phyloP scores from a whole-genome alignment of 306 rosid species.

The Quercus alba region DNA sequence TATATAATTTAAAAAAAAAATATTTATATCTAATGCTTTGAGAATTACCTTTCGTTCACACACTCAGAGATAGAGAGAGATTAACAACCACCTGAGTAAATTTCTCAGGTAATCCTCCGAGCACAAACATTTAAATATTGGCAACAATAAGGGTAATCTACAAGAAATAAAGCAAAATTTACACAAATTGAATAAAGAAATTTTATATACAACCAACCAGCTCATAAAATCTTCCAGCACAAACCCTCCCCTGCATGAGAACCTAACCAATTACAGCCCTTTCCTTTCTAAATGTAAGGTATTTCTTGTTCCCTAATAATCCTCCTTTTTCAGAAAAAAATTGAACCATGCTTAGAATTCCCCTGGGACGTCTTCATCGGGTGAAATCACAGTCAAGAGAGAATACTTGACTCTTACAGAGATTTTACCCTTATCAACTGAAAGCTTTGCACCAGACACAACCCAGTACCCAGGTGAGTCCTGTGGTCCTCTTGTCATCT shows the following conservation, averaged over 20 bases:
- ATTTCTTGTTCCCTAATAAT: neutral
- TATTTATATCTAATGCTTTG: too few species aligned
- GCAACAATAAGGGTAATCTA: conserved; percentile 23
- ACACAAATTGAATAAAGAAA: conserved; percentile 37
- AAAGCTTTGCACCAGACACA: conserved; percentile 82
- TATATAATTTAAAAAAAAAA: too few species aligned
- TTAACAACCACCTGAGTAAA: too few species aligned
- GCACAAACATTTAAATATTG: too few species aligned
- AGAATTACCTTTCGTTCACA: too few species aligned
- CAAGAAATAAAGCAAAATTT: conserved; percentile 34
- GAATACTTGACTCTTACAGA: conserved; percentile 77
- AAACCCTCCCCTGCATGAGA: neutral
- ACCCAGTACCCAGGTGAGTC: conserved; percentile 88
- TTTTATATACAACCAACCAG: conserved; percentile 47
- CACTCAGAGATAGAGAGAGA: too few species aligned
- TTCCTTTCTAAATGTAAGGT: neutral
- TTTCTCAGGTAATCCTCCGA: too few species aligned
- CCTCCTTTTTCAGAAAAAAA: neutral
- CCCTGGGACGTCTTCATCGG: conserved; percentile 55
- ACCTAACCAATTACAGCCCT: neutral
- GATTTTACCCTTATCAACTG: conserved; percentile 72
- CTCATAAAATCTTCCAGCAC: conserved; percentile 4
- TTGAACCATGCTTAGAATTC: conserved; percentile 1
- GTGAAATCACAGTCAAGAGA: conserved; percentile 55
- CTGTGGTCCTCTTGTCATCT: conserved; percentile 95